Evolutionary conservation across 192 early-diverging fungal species (phyloP).

Genomic region (Coemansia sp.): DNA sequence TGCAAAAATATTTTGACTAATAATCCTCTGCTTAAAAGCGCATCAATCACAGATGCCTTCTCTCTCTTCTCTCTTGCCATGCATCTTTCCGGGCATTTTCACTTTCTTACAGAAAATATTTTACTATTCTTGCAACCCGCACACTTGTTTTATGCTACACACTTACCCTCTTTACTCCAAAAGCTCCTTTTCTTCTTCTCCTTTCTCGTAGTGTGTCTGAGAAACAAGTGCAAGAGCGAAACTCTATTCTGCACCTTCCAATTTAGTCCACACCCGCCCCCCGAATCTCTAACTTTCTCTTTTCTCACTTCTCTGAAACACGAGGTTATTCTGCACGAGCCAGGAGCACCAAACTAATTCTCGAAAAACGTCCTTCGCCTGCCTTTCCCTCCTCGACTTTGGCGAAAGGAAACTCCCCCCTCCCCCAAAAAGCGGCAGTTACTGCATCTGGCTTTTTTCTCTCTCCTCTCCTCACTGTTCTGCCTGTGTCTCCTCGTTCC

Average conservation of each 20-base stretch:
- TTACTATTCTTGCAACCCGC: not conserved
- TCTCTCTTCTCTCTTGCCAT: constrained; percentile 1
- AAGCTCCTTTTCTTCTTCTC: constrained; percentile 1
- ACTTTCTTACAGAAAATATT: not conserved
- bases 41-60: not conserved
- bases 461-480: not conserved
- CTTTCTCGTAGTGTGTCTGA: constrained; percentile 4
- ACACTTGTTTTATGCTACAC: not conserved
- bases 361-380: not conserved
- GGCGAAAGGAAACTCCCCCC: not conserved
- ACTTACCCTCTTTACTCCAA: not conserved
- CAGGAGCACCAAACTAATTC: not conserved
- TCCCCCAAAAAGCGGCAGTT: constrained; percentile 1
- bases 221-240: not conserved
- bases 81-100: constrained; percentile 1
- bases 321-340: constrained; percentile 2
- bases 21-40: not conserved
- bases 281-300: constrained; percentile 2
- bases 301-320: constrained; percentile 3
- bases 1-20: constrained; percentile 10
- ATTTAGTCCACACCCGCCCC: not conserved
- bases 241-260: constrained; percentile 1
- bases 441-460: constrained; percentile 7
- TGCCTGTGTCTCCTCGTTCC: constrained; percentile 2
- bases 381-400: not conserved